Evolutionary conservation across 352 stramenopile genomes (phyloP).

Genomic region (Phytophthora pinifolia): DNA sequence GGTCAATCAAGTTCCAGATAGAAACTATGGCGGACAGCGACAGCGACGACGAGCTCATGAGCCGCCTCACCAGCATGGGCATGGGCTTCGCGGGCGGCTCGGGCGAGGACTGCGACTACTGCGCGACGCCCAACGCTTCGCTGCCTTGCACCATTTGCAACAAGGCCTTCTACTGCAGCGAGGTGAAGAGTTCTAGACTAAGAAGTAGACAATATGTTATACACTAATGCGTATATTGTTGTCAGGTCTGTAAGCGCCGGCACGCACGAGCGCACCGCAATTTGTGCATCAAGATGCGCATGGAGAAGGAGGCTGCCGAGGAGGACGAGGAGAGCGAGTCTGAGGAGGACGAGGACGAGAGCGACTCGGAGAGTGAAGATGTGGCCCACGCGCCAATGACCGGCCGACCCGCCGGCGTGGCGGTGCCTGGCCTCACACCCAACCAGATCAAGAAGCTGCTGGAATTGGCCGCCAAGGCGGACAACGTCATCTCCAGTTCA

Average conservation of each 20-base stretch:
- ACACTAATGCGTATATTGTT: slow-evolving; percentile 2
- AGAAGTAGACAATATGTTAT: not conserved
- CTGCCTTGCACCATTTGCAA: slow-evolving; percentile 70
- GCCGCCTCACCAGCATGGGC: slow-evolving; percentile 46
- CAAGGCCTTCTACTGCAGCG: slow-evolving; percentile 69
- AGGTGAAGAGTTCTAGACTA: slow-evolving; percentile 33
- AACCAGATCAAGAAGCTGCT: slow-evolving; percentile 73
- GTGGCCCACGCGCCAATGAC: slow-evolving; percentile 27
- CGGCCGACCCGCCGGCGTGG: slow-evolving; percentile 27
- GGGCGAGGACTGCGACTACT: slow-evolving; percentile 78
- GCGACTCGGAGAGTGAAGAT: slow-evolving; percentile 70
- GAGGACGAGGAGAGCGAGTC: slow-evolving; percentile 53
- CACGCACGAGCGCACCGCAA: slow-evolving; percentile 72
- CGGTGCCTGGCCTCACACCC: slow-evolving; percentile 54
- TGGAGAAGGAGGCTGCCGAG: slow-evolving; percentile 62
- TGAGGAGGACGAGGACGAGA: slow-evolving; percentile 52
- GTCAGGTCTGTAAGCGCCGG: slow-evolving; percentile 64
- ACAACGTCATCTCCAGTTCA: slow-evolving; percentile 45
- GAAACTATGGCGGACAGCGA: slow-evolving; percentile 67
- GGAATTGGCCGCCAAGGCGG: slow-evolving; percentile 57
- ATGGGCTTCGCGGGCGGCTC: slow-evolving; percentile 28
- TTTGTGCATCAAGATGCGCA: slow-evolving; percentile 68
- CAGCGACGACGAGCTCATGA: slow-evolving; percentile 90
- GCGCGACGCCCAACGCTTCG: slow-evolving; percentile 48
- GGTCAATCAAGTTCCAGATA: not conserved